These are phyloP conservation scores for Trapa bicornis DNA, from an alignment of 345 rosid species.

Conservation along the genomic window DNA sequence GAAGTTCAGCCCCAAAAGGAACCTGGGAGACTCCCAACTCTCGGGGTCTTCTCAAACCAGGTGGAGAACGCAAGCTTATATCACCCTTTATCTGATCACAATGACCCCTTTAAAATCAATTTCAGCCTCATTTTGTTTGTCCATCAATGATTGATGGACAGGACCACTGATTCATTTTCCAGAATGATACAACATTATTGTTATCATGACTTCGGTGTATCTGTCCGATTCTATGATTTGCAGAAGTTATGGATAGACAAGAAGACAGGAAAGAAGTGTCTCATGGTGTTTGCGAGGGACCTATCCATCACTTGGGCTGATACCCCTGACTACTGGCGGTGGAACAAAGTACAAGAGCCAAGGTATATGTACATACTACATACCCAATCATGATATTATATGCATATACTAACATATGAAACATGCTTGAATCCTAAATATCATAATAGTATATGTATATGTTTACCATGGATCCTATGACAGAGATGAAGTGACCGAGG, in stretches of 20 bases:
- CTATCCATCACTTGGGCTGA: conserved; percentile 57
- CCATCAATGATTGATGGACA: not conserved
- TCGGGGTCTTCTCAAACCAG: not conserved
- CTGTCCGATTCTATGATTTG: conserved; percentile 3
- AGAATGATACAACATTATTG: not conserved
- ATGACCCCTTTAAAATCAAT: too few species aligned
- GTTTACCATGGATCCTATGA: not conserved
- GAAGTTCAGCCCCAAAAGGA: not conserved
- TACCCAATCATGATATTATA: not conserved
- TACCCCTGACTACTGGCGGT: conserved; percentile 35
- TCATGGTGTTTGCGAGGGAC: conserved; percentile 46
- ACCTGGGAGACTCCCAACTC: not conserved
- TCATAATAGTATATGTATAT: not conserved
- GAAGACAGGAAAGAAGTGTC: conserved; percentile 34
- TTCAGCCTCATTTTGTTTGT: too few species aligned
- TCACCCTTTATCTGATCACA: not conserved
- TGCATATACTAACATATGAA: not conserved
- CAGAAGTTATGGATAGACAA: conserved; percentile 48
- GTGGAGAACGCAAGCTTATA: not conserved
- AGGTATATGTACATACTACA: not conserved
- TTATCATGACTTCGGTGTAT: not conserved
- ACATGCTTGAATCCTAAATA: too few species aligned
- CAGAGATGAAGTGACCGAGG: conserved; percentile 22
- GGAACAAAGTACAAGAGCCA: conserved; percentile 25
- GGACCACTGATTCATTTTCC: too few species aligned